Evolutionary conservation across 352 stramenopile species (phyloP), one percentile per base, ranked within the genome.

Genomic region (Aphanomyces cochlioides): DNA sequence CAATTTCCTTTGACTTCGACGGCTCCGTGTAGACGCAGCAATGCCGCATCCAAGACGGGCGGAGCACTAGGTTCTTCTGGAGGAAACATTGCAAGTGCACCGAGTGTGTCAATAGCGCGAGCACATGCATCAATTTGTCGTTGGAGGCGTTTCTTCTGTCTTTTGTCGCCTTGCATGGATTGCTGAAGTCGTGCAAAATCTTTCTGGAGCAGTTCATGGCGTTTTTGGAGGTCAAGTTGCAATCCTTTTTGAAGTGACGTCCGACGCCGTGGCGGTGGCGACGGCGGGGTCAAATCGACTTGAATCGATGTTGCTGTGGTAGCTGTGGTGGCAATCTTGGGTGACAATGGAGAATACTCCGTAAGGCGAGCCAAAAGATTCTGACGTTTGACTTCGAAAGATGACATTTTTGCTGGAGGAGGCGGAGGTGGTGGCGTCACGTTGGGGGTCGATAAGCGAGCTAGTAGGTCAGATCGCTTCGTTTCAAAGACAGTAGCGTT

Each of bases 81-180:
- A 6, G 57, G 57, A n/a, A 50, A 66, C 28, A 66, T 40, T 12
- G 39, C 57, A 1, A 66, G 57, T 7, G 28, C 57, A 21, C 57
- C 57, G 39, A 66, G 57, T 3, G 57, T 66, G 36, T 66, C 57
- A 41, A 66, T 66, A 41, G 57, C 57, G 21, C 39, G 37, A 19
- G 57, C 57, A 47, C 57, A 66, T 0, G 57, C 57, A 6, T 34
- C 15, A 21, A 66, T 66, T 12, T 53, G 37, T 13, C 57, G 37
- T 21, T 34, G 21, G 57, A 66, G 57, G 12, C 57, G 57, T 15
- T 43, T 40, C 6, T 38, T n/a, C 53, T 28, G 57, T 47, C n/a
- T 12, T 15, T 19, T 4, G 37, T 58, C 36, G 38, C 40, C 57
- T 15, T 13, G 10, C 38, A 34, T 12, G 7, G 57, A 50, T 8